A percentile compares a stretch with the other conserved stretches of the same genome.
phyloP scores from a whole-genome alignment of 1,284 basidiomycete genomes.

The Heterobasidion occidentale region DNA sequence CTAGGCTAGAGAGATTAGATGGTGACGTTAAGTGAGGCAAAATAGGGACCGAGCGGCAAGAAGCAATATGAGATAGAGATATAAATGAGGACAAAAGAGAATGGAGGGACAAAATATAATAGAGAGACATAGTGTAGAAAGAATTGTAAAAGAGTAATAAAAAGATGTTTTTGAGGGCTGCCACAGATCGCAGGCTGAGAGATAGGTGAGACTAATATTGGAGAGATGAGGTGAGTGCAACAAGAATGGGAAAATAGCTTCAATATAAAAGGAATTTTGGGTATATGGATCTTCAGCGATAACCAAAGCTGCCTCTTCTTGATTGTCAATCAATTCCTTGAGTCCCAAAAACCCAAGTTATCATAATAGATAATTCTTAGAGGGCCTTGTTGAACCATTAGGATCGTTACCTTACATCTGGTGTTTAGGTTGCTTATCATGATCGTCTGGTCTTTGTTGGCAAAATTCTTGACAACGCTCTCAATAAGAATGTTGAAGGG shows the following conservation, averaged over 20 bases:
- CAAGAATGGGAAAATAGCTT: too few relatives aligned
- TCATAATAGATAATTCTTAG: neutral
- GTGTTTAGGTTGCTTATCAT: conserved; percentile 21
- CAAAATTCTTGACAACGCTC: conserved; percentile 14
- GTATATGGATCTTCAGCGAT: too few relatives aligned
- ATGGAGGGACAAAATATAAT: neutral
- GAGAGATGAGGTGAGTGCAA: neutral
- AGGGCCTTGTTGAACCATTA: conserved; percentile 14
- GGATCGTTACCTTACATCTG: conserved; percentile 9
- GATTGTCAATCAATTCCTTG: neutral
- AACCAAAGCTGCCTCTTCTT: neutral
- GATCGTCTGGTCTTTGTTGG: conserved; percentile 15
- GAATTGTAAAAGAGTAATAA: too few relatives aligned
- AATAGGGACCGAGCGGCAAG: neutral
- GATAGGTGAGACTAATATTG: neutral
- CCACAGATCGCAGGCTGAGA: neutral
- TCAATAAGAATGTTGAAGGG: conserved; percentile 25
- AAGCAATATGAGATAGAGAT: neutral
- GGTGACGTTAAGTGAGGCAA: neutral
- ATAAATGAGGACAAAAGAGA: neutral
- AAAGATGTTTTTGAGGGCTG: too few relatives aligned
- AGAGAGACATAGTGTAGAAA: too few relatives aligned
- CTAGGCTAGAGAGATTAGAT: neutral
- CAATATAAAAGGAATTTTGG: too few relatives aligned
- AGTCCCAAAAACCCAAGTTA: neutral